Conservation (phyloP, 2,329 filamentous ascomycete species). For the Sclerotinia borealis region DNA sequence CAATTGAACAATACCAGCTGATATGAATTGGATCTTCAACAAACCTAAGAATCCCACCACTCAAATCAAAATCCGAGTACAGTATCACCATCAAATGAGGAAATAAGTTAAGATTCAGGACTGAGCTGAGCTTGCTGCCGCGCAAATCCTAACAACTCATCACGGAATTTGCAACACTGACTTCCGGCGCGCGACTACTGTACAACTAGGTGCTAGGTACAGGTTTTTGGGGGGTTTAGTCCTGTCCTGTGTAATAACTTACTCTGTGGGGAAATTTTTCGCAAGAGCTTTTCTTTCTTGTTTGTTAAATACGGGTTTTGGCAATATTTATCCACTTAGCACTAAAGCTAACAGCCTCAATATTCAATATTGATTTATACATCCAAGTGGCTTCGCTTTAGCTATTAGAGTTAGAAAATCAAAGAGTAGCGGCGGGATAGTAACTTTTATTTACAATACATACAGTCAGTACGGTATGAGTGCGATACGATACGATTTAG, state of each 20-base stretch:
- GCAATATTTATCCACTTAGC: neutral
- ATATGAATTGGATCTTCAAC: neutral
- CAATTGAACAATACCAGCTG: neutral
- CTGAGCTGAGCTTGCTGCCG: neutral
- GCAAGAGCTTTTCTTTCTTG: neutral
- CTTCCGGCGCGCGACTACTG: neutral
- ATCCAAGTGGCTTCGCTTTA: neutral
- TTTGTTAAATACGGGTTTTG: neutral
- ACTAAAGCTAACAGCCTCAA: neutral
- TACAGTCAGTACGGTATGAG: neutral
- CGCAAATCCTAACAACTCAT: neutral
- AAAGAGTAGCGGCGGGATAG: constrained; percentile 3
- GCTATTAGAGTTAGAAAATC: neutral
- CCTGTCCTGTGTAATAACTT: neutral
- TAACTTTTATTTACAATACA: no score
- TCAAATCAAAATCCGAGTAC: neutral
- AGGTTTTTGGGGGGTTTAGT: neutral
- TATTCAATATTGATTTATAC: neutral
- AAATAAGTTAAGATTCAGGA: neutral
- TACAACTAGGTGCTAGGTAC: neutral
- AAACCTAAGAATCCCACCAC: neutral
- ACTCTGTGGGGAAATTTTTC: neutral
- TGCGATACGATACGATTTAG: neutral
- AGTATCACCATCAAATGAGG: neutral
- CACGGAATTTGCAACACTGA: neutral